A percentile compares a stretch with the other conserved stretches of the same genome.
Conservation (phyloP, 2,329 filamentous ascomycete species). For the Claviceps purpurea region DNA sequence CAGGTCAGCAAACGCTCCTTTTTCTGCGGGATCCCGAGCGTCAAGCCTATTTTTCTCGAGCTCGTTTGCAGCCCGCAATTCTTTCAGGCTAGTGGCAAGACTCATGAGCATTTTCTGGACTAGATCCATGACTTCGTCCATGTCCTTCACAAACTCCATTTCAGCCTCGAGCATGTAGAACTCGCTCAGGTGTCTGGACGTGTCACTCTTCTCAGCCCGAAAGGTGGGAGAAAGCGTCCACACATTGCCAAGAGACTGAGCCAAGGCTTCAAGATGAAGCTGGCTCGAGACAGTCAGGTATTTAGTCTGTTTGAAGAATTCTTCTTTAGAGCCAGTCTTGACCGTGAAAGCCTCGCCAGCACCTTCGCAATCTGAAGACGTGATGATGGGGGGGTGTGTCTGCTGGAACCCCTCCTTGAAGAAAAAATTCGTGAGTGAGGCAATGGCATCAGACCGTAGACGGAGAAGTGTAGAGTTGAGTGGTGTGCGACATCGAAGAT, state of each 20-base stretch:
- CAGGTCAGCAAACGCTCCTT: constrained; percentile 29
- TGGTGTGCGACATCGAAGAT: constrained; percentile 71
- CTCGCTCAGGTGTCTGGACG: constrained; percentile 83
- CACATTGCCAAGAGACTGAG: constrained; percentile 77
- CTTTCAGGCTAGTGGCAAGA: constrained; percentile 26
- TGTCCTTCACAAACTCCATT: constrained; percentile 59
- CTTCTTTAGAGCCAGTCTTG: constrained; percentile 24
- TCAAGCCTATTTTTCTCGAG: constrained; percentile 24
- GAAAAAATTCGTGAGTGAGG: constrained; percentile 65
- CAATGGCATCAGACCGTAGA: constrained; percentile 68
- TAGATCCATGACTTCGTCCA: constrained; percentile 63
- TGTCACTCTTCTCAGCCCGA: constrained; percentile 85
- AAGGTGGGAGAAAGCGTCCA: constrained; percentile 94
- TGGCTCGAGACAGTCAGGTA: constrained; percentile 94
- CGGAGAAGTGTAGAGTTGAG: constrained; percentile 70
- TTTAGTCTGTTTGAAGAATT: constrained; percentile 77
- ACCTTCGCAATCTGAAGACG: constrained; percentile 93
- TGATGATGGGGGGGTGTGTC: constrained; percentile 86
- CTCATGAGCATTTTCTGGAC: constrained; percentile 64
- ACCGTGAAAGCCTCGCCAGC: constrained; percentile 87
- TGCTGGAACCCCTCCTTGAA: constrained; percentile 57
- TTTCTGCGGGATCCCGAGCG: constrained; percentile 26
- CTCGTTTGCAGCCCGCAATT: constrained; percentile 30
- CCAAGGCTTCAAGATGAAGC: constrained; percentile 82
- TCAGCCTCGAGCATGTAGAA: constrained; percentile 99